Evolutionary conservation across 2,329 filamentous ascomycete genomes (phyloP), one percentile per base, ranked within the genome.

Genomic region (Aspergillus terreus): DNA sequence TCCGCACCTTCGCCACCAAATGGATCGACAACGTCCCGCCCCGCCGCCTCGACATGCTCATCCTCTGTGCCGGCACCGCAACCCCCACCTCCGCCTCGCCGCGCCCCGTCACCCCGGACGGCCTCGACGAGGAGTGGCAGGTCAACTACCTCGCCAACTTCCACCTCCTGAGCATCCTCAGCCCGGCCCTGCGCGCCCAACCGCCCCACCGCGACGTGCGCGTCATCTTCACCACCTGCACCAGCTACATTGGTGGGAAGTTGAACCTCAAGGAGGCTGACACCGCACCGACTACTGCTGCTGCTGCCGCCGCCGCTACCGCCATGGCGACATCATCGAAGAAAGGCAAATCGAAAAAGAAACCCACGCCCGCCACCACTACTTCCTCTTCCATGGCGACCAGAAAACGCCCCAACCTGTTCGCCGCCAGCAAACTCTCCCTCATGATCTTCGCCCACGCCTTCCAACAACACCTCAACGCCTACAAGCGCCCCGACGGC

Each of bases 21-120:
- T 99, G 95, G 92, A 90, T 99, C 59, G 92, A 99, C 71, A 97
- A 96, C 70, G 83, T 88, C 19, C 92, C 94, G 2, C 90, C 92
- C 7, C 81, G 95, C 51, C 80, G 95, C 44, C 76, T 99, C 6
- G 94, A 99, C 70, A 92, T 92, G 84, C 77, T 99, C 44, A 82
- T 99, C 17, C 79, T 99, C 15, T 96, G 91, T 69, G 94, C 87
- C 9, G 88, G 88, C 42, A 87, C 86, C 0, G 76, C 91, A 59
- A 2, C 81, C 81, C 10, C 88, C 2, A 50, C 65, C 2, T 44
- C 85, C 1, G 78, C 80, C 4, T 73, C 77, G 4, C 73, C 77
- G 57, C 76, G 82, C 25, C 75, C 71, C 1, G 75, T 82, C 58
- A 95, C 91, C 0, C 73, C 78, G 5, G 91, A 96, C 64, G 91